These are phyloP conservation scores for Pleurotus ostreatus DNA, from an alignment of 768 basidiomycete species.

Conservation along the genomic window DNA sequence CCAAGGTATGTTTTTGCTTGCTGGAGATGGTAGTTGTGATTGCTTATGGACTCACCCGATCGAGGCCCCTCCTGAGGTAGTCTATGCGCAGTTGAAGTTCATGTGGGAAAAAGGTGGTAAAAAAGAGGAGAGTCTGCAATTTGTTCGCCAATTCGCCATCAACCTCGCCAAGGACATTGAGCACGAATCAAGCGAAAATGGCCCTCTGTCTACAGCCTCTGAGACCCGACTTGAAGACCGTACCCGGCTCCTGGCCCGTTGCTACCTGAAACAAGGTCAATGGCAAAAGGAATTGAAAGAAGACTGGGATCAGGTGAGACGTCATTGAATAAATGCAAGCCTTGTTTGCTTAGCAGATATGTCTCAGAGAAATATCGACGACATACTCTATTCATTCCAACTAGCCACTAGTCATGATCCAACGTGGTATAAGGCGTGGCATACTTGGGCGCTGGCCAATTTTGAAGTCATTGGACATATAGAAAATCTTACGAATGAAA, in stretches of 20 bases:
- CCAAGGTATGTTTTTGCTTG: conserved; percentile 38
- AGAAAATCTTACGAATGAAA: conserved; percentile 54
- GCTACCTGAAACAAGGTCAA: conserved; percentile 93
- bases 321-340: not conserved
- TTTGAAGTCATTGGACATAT: conserved; percentile 87
- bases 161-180: conserved; percentile 74
- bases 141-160: conserved; percentile 79
- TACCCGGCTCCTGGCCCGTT: conserved; percentile 87
- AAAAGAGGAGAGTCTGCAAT: conserved; percentile 65
- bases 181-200: conserved; percentile 30
- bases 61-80: conserved; percentile 91
- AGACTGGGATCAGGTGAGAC: conserved; percentile 73
- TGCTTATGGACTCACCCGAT: conserved; percentile 6
- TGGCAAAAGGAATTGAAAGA: conserved; percentile 85
- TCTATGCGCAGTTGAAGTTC: conserved; percentile 93
- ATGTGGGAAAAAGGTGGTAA: conserved; percentile 88
- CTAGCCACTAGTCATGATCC: conserved; percentile 89
- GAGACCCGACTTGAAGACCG: conserved; percentile 63
- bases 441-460: conserved; percentile 96
- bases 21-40: not conserved
- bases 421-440: conserved; percentile 99
- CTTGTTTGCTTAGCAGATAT: too few relatives aligned
- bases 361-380: conserved; percentile 67
- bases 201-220: conserved; percentile 32
- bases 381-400: conserved; percentile 80